Conservation (phyloP, 257 asterid genomes). For the Rhazya stricta region DNA sequence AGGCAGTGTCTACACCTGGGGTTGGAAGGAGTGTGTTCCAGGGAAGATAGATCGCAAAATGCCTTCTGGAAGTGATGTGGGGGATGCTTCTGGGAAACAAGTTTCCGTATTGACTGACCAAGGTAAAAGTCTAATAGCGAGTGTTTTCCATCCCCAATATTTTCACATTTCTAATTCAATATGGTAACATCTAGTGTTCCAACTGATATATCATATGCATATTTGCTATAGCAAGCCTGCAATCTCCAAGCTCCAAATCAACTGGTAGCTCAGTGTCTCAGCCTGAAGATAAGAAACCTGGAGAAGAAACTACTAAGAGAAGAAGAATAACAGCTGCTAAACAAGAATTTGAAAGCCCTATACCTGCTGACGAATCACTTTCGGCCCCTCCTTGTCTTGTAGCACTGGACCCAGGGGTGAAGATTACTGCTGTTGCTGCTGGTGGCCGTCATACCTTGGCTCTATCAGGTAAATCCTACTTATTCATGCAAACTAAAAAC, state of each 20-base stretch:
- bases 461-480: conserved; percentile 49
- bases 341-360: conserved; percentile 44
- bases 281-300: conserved; percentile 39
- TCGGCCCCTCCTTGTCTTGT: conserved; percentile 68
- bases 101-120: conserved; percentile 35
- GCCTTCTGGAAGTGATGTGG: conserved; percentile 32
- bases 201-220: conserved; percentile 18
- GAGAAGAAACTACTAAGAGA: conserved; percentile 48
- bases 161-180: background rate
- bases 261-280: conserved; percentile 25
- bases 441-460: conserved; percentile 81
- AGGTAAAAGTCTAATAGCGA: conserved; percentile 46
- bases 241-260: conserved; percentile 37
- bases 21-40: conserved; percentile 88
- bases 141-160: background rate
- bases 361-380: conserved; percentile 50
- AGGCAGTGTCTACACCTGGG: conserved; percentile 68
- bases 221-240: conserved; percentile 33
- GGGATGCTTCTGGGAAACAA: conserved; percentile 34
- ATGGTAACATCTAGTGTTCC: background rate
- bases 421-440: conserved; percentile 67
- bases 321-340: conserved; percentile 41
- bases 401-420: conserved; percentile 62
- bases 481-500: conserved; percentile 13
- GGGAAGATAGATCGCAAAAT: conserved; percentile 35